phyloP scores from a whole-genome alignment of 306 rosid genomes.

The Quercus gilva region DNA sequence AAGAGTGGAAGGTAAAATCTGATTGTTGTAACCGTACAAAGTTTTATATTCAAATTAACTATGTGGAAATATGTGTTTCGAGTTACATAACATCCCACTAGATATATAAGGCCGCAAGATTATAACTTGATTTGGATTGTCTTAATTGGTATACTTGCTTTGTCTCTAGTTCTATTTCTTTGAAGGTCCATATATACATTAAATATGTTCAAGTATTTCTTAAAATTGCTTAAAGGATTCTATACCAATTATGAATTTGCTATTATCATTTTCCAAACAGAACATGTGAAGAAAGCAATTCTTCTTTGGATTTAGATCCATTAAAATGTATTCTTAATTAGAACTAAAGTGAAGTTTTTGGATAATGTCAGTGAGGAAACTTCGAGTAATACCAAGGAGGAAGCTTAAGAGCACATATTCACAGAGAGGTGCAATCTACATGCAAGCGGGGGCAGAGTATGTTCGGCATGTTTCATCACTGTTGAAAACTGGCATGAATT shows the following conservation, averaged over 20 bases:
- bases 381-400: constrained; percentile 76
- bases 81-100: background rate
- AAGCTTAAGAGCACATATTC: constrained; percentile 73
- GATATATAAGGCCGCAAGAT: background rate
- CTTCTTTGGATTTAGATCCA: background rate
- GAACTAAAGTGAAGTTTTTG: constrained; percentile 1
- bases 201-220: background rate
- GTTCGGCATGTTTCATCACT: constrained; percentile 69
- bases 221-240: background rate
- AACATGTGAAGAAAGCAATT: constrained; percentile 7
- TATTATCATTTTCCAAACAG: background rate
- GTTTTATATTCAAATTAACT: background rate
- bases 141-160: background rate
- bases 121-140: background rate
- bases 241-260: background rate
- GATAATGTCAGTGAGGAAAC: constrained; percentile 66
- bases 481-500: constrained; percentile 71
- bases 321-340: background rate
- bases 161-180: background rate
- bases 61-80: background rate
- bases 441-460: constrained; percentile 79
- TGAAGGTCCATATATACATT: background rate
- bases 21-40: background rate
- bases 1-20: constrained; percentile 80
- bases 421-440: constrained; percentile 66